Base-by-base conservation (phyloP, 345 rosid genomes). In the Iberis pinnata region DNA sequence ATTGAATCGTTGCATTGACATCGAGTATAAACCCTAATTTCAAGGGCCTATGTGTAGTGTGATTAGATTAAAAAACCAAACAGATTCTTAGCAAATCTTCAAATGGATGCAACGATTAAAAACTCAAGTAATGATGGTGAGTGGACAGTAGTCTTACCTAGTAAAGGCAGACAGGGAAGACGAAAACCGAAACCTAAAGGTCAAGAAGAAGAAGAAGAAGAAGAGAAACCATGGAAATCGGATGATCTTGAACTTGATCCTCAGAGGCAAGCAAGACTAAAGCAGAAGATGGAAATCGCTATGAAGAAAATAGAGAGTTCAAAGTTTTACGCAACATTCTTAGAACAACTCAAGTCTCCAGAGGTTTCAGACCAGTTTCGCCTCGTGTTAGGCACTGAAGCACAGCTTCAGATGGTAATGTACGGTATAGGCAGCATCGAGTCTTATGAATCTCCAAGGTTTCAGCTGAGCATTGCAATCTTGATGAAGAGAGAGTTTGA, bases 341-440 rank as follows among this genome's bases (percentile, higher is more conserved):
- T 85, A 56, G 77, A 80, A 13, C 84, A 88, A 70, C 73, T 92
- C 22, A 75, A 71, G 67, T 68, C 72, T 51, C 78, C 77, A 2
- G 74, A 77, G 35, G 36, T 82, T 42, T 43, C 62, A 12, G 62
- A 71, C 20, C 64, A 32, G 61, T 70, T 92, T 52, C 33, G 42
- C 11, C 63, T 31, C 56, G 81, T 88, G 57, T 45, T 88, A 75
- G 86, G 90, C 37, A 29, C 82, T 10, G 88, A 75, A 19, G 54
- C 49, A 36, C 56, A 70, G 54, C 46, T 85, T 49, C 80, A 72
- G 58, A 77, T 80, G 81, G 88, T 92, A 17, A 65, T 83, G 22
- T 92, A 85, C 42, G 89, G 97, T 19, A 83, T 88, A 46, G 94
- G 97, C 41, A 85, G 93, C 70, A 77, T 92, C 31, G 97, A 92